phyloP scores from a whole-genome alignment of 2,329 filamentous ascomycete species.

The Gnomoniopsis sp. region DNA sequence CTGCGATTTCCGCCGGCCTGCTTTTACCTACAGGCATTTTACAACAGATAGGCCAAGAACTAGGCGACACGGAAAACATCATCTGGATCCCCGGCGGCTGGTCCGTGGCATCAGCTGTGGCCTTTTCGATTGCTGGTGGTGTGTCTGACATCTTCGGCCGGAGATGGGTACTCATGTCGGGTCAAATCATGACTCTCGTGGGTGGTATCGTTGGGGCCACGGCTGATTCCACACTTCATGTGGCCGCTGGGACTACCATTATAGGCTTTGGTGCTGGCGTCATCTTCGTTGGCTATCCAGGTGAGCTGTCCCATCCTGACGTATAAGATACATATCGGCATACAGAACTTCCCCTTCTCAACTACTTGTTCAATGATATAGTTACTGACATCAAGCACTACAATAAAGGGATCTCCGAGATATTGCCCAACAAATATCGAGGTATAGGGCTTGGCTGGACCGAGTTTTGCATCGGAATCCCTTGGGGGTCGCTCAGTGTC shows the following conservation, averaged over 20 bases:
- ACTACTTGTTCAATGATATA: no score
- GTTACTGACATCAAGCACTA: not conserved
- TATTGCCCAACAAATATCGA: slow-evolving; percentile 33
- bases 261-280: slow-evolving; percentile 31
- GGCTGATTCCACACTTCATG: slow-evolving; percentile 22
- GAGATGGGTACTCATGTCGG: slow-evolving; percentile 18
- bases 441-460: slow-evolving; percentile 28
- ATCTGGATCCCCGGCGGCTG: slow-evolving; percentile 23
- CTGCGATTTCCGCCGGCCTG: slow-evolving; percentile 17
- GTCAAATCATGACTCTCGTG: slow-evolving; percentile 18
- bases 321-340: no score
- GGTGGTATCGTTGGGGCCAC: slow-evolving; percentile 24
- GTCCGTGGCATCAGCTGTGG: slow-evolving; percentile 19
- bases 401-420: slow-evolving; percentile 17
- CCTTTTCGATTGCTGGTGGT: slow-evolving; percentile 20
- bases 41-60: slow-evolving; percentile 21
- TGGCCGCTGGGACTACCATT: slow-evolving; percentile 28
- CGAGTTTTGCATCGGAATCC: slow-evolving; percentile 27
- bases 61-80: slow-evolving; percentile 21
- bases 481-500: slow-evolving; percentile 25
- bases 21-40: slow-evolving; percentile 23
- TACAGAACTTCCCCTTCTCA: no score
- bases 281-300: slow-evolving; percentile 31
- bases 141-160: slow-evolving; percentile 21
- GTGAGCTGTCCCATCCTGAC: slow-evolving; percentile 3